Evolutionary conservation across 176 grass and related monocot genomes (phyloP), one percentile per base, ranked within the genome.

Genomic region (Lolium rigidum): DNA sequence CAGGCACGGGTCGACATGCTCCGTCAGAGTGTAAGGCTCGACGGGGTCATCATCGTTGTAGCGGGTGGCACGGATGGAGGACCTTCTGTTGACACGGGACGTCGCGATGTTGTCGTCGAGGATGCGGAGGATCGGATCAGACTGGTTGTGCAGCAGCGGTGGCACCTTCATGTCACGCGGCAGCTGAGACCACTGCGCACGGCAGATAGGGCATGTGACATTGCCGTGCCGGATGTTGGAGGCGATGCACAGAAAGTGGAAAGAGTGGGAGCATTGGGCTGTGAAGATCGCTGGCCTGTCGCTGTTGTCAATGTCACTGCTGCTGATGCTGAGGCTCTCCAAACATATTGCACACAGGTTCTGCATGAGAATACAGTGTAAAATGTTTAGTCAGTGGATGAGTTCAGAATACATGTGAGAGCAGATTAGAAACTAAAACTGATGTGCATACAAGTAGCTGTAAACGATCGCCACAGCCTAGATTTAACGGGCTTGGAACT

Each of bases 201-300:
- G 96, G 51, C 96, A 98, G 89, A 98, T 92, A 9, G 96, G 96
- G 62, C 96, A 98, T 25, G 93, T 94, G 1, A 94, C 61, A 48
- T 92, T 98, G 84, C 96, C 96, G 0, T 98, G 93, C 7, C 96
- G 88, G 63, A 98, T 92, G 55, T 98, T 98, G 46, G 96, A 98
- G 52, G 92, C 91, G 0, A 98, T 98, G 91, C 96, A 98, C 55
- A 82, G 11, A 26, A 92, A 98, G 88, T 98, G 96, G 70, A 98
- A 98, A 13, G 91, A 87, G 24, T 98, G 96, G 39, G 84, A 92
- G 76, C 96, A 98, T 22, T 98, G 90, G 0, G 96, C 93, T 47
- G 92, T 90, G 79, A 92, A 98, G 77, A 95, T 86, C 64, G 88
- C 58, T 73, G 92, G 76, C 8, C 52, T 90, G 21, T 72, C 83